Evolutionary conservation across 164 flowering plant genomes (phyloP), one percentile per base, ranked within the genome.

Genomic region (Stephania yunnanensis): DNA sequence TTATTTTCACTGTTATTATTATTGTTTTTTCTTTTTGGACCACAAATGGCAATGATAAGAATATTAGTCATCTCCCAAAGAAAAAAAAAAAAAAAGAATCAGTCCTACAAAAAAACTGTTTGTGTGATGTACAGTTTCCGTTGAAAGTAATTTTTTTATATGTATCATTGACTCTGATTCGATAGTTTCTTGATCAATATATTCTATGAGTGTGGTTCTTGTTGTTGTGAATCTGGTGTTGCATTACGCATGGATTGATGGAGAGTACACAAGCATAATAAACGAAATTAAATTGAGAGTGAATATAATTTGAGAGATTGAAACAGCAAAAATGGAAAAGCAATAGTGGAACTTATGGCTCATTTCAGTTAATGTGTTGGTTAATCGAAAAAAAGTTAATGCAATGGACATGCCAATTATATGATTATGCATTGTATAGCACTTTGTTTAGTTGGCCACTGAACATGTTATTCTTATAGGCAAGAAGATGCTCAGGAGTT

Each of bases 401-500:
- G 42, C 42, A 2, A 36, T 36, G 3, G 15, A 20, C 25, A 45
- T 73, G 25, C 5, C 69, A 22, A 46, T 31, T 55, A 22, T 72
- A 2, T 72, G 46, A 5, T 64, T 64, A 2, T 55, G 64, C 7
- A n/a, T 73, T 73, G 63, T 22, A 45, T 45, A 48, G 46, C 46
- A 20, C n/a, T 61, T 42, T 17, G 55, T 45, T 46, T 42, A 58
- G 64, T 70, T 61, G 67, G 71, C 20, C 25, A n/a, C 63, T 75
- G 10, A 72, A 52, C 65, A 5, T 22, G 10, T 71, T 17, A 15
- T 44, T 77, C 82, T 74, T 25, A 3, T 85, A 96, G 99, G 83
- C 99, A 96, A 83, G 99, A 96, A 84, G 99, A 96, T 92, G 97
- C 99, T 61, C 99, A 96, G 81, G 99, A 94, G 82, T 96, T 96